Base-by-base conservation (phyloP, 495 filamentous ascomycete genomes). In the Tuber brumale region DNA sequence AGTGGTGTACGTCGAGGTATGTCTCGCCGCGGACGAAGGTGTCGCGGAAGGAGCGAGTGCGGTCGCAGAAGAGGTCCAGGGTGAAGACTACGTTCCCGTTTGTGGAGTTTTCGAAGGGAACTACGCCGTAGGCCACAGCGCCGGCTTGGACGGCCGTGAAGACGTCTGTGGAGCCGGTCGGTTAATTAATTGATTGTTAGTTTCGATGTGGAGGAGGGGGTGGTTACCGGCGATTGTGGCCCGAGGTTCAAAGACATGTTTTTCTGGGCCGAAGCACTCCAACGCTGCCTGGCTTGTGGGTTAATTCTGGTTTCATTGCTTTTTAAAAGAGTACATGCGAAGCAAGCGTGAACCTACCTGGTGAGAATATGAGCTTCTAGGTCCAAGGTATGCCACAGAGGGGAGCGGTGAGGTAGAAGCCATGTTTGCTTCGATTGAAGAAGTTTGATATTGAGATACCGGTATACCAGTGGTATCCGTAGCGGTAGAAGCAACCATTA, bases 61-160 rank as follows among this genome's bases (percentile, higher is more conserved):
- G 87, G 84, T 97, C 94, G 76, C 93, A 92, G 73, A 99, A 88
- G 73, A 94, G 89, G 83, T 97, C 94, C 12, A 99, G 89, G 0
- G 94, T 97, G 82, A 91, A 89, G 39, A 95, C 89, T 61, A 99
- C 96, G 69, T 90, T 90, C 77, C 95, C 95, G 85, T 97, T 96
- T 79, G 94, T 94, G 16, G 91, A 94, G 85, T 99, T 99, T 84
- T 99, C 95, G 85, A 96, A 94, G 43, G 95, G 95, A 23, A 97
- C 92, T 6, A 99, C 92, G 76, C 94, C 95, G 81, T 89, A 91
- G 75, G 86, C 84, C 0, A 88, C 87, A 37, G 83, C 76, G 75
- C 88, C 84, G 21, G 87, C 85, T 84, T 97, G 94, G 31, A 97
- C 91, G 23, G 89, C 87, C 44, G 88, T 85, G 83, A 98, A 97